Percentiles rank a stretch among this genome's conserved stretches.
These are phyloP conservation scores for Phialophora expanda DNA, from an alignment of 2,329 filamentous ascomycete genomes.

Conservation along the genomic window DNA sequence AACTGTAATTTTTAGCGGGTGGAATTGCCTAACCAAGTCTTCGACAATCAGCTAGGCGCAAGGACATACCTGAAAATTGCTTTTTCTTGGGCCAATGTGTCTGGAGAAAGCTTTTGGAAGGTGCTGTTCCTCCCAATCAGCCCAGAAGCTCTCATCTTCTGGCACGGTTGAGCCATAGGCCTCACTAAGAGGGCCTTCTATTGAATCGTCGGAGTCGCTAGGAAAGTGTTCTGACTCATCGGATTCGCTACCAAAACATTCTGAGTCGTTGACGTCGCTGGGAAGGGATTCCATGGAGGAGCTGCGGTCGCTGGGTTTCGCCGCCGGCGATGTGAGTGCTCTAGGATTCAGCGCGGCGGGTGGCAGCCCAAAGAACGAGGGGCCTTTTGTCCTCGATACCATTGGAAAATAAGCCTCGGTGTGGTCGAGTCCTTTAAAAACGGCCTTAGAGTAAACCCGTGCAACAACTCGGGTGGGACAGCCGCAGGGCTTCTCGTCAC, in stretches of 20 bases:
- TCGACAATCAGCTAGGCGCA: not conserved
- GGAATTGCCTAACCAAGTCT: not conserved
- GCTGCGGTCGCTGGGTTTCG: not conserved
- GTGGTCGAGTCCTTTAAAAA: slow-evolving; percentile 24
- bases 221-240: not conserved
- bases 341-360: slow-evolving; percentile 2
- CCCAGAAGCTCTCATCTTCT: slow-evolving; percentile 20
- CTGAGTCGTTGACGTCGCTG: not conserved
- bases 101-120: slow-evolving; percentile 16
- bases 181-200: not conserved
- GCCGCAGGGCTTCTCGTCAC: not conserved
- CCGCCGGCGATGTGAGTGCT: not conserved
- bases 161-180: not conserved
- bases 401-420: slow-evolving; percentile 28
- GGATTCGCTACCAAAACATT: not conserved
- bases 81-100: not conserved
- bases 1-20: not conserved
- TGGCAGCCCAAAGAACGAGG: slow-evolving; percentile 28
- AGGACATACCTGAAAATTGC: not conserved
- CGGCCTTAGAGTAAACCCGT: slow-evolving; percentile 5
- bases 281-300: too few relatives aligned
- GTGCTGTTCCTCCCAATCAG: slow-evolving; percentile 17
- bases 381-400: slow-evolving; percentile 21
- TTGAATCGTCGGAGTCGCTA: not conserved
- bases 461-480: slow-evolving; percentile 21